Evolutionary conservation across 371 early-diverging fungal species (phyloP).

Genomic region (Paramicrosporidium saccamoebae): DNA sequence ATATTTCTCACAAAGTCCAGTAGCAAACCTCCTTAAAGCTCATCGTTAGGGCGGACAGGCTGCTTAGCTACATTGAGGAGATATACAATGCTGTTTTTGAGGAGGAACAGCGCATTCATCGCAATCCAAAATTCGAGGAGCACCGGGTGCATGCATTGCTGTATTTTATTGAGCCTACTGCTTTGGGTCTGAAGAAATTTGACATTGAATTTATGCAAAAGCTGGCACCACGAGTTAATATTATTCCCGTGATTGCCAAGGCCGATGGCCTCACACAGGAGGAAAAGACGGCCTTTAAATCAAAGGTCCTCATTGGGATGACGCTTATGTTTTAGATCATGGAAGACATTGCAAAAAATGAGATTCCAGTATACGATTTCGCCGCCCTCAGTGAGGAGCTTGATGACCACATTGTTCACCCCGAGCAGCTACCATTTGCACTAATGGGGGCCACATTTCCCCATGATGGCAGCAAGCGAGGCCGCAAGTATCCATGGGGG

Average conservation of each 20-base stretch:
- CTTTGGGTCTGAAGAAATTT: constrained; percentile 76
- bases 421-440: too few relatives aligned
- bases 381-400: too few relatives aligned
- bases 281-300: constrained; percentile 40
- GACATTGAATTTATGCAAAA: constrained; percentile 88
- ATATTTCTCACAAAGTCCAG: constrained; percentile 53
- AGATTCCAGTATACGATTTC: constrained; percentile 59
- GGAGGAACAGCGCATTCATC: constrained; percentile 69
- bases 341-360: constrained; percentile 66
- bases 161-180: constrained; percentile 88
- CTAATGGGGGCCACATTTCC: too few relatives aligned
- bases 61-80: constrained; percentile 55
- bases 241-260: constrained; percentile 64
- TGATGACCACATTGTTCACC: too few relatives aligned
- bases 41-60: constrained; percentile 38
- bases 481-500: constrained; percentile 85
- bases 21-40: constrained; percentile 3
- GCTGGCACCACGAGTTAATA: constrained; percentile 60
- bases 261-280: constrained; percentile 34
- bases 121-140: constrained; percentile 84
- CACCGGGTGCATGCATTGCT: constrained; percentile 83
- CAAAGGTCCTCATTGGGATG: constrained; percentile 14
- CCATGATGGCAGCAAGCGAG: constrained; percentile 45
- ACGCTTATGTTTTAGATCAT: constrained; percentile 16
- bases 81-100: constrained; percentile 61